A percentile compares a stretch with the other conserved stretches of the same genome.
These are phyloP conservation scores for Fusarium decemcellulare DNA, from an alignment of 2,329 filamentous ascomycete genomes.

Conservation along the genomic window DNA sequence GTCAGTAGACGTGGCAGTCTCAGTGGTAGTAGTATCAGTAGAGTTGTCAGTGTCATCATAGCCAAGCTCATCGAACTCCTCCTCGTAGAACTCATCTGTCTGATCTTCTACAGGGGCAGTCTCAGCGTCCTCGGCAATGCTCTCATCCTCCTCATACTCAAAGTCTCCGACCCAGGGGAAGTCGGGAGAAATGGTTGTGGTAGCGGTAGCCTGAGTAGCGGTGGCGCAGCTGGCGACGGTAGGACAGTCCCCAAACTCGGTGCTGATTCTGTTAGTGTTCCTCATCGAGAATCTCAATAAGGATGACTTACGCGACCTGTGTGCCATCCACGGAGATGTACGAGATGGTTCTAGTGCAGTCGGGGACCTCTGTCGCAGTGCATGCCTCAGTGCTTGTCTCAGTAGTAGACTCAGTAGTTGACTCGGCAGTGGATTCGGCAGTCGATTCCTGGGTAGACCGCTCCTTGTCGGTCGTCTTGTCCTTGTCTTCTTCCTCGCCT, in stretches of 20 bases:
- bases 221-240: not conserved
- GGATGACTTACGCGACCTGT: not conserved
- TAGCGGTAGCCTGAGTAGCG: conserved; percentile 6
- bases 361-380: not conserved
- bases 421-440: not conserved
- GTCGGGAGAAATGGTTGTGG: not conserved
- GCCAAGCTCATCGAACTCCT: too few relatives aligned
- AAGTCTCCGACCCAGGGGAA: too few relatives aligned
- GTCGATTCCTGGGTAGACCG: not conserved
- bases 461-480: not conserved
- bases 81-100: too few relatives aligned
- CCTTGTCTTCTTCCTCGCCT: not conserved
- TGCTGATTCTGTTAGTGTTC: not conserved
- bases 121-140: too few relatives aligned
- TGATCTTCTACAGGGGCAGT: too few relatives aligned
- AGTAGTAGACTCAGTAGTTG: not conserved
- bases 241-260: conserved; percentile 5
- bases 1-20: too few relatives aligned
- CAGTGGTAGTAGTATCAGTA: too few relatives aligned
- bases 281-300: too few relatives aligned
- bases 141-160: too few relatives aligned
- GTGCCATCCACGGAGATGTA: not conserved
- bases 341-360: not conserved
- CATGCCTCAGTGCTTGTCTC: not conserved
- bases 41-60: too few relatives aligned